Evolutionary conservation across 331 rosid genomes (phyloP).

Genomic region (Pyrus hybrid): DNA sequence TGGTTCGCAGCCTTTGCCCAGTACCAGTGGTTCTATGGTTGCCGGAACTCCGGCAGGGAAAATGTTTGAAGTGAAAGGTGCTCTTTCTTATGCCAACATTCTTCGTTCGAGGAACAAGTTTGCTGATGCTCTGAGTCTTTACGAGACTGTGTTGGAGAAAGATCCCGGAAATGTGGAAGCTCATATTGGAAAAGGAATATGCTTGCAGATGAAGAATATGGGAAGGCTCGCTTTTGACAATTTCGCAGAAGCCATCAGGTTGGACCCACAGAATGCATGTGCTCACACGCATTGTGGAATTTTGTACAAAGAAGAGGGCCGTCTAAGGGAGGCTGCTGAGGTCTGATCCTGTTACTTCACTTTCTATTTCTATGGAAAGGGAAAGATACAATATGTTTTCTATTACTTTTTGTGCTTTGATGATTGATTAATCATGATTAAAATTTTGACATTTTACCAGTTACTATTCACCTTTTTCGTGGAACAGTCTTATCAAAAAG

Average conservation of each 20-base stretch:
- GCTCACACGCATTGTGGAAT: slow-evolving; percentile 92
- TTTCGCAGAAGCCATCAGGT: slow-evolving; percentile 66
- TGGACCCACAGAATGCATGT: slow-evolving; percentile 80
- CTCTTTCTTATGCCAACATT: slow-evolving; percentile 63
- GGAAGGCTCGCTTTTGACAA: slow-evolving; percentile 78
- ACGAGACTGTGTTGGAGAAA: slow-evolving; percentile 59
- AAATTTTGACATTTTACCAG: slow-evolving; percentile 6
- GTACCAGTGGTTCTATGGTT: slow-evolving; percentile 33
- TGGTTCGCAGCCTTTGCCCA: slow-evolving; percentile 40
- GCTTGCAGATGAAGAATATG: slow-evolving; percentile 92
- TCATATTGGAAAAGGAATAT: slow-evolving; percentile 90
- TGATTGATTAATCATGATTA: slow-evolving; percentile 12
- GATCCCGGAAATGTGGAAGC: slow-evolving; percentile 73
- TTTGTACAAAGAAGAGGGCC: slow-evolving; percentile 90
- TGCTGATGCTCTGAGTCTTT: slow-evolving; percentile 66
- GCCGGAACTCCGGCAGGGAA: slow-evolving; percentile 17
- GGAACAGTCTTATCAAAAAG: slow-evolving; percentile 90
- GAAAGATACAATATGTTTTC: background rate
- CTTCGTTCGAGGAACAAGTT: slow-evolving; percentile 90
- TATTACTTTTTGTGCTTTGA: background rate
- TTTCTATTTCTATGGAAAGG: background rate
- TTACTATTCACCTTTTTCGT: slow-evolving; percentile 18
- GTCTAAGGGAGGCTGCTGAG: slow-evolving; percentile 91
- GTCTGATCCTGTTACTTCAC: slow-evolving; percentile 30
- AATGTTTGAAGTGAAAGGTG: slow-evolving; percentile 53